A percentile compares a stretch with the other conserved stretches of the same genome.
These are phyloP conservation scores for Candida dubliniensis DNA, from an alignment of 1,139 yeast species.

Conservation along the genomic window DNA sequence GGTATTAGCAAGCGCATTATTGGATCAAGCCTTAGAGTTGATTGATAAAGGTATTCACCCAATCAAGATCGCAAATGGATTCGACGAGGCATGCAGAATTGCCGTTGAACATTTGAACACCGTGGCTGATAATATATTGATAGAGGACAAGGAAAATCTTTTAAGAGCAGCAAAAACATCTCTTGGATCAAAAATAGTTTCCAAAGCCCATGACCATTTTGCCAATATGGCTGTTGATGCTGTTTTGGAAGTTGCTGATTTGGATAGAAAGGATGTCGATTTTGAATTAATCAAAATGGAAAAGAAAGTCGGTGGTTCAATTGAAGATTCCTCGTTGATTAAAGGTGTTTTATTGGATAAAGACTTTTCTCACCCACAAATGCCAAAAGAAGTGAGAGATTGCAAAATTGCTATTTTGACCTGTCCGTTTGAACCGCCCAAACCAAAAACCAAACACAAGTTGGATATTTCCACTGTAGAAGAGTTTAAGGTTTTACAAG, in stretches of 20 bases:
- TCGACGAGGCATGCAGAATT: constrained; percentile 92
- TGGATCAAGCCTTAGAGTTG: constrained; percentile 92
- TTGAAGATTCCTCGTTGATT: constrained; percentile 81
- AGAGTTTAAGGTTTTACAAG: constrained; percentile 86
- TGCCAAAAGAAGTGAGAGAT: constrained; percentile 80
- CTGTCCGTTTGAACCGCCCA: constrained; percentile 99
- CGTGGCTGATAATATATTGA: constrained; percentile 64
- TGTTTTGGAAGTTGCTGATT: constrained; percentile 87
- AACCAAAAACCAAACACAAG: constrained; percentile 98
- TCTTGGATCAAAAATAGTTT: constrained; percentile 92
- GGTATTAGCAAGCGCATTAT: constrained; percentile 88
- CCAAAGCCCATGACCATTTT: constrained; percentile 89
- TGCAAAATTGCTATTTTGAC: constrained; percentile 93
- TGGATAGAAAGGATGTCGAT: constrained; percentile 91
- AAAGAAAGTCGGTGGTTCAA: constrained; percentile 92
- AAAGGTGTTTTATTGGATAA: constrained; percentile 92
- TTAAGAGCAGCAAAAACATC: constrained; percentile 94
- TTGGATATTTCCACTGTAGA: constrained; percentile 89
- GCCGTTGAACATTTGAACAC: constrained; percentile 77
- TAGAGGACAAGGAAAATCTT: constrained; percentile 56
- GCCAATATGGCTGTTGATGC: constrained; percentile 98
- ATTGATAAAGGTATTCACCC: constrained; percentile 98
- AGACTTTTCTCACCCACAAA: constrained; percentile 97
- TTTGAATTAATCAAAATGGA: constrained; percentile 94
- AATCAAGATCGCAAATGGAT: constrained; percentile 94